A percentile compares a stretch with the other conserved stretches of the same genome.
These are phyloP conservation scores for Aspergillus leporis DNA, from an alignment of 495 filamentous ascomycete genomes.

Conservation along the genomic window DNA sequence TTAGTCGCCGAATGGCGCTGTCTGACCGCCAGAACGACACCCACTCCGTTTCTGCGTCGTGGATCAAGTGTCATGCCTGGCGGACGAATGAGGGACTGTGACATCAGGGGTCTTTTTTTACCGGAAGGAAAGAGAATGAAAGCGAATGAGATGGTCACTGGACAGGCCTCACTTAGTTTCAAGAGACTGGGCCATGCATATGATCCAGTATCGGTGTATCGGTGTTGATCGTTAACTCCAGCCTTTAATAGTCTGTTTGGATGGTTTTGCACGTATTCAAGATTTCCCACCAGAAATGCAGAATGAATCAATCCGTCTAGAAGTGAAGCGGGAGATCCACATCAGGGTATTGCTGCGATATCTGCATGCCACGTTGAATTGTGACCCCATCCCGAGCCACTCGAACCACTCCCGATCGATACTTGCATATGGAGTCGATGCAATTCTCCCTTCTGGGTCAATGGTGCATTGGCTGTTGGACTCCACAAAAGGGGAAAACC, in stretches of 20 bases:
- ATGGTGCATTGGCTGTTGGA: slow-evolving; percentile 3
- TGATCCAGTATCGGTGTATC: neutral
- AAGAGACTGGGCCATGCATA: slow-evolving; percentile 3
- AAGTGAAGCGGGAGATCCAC: slow-evolving; percentile 24
- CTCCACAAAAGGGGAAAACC: neutral
- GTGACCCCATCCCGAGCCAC: slow-evolving; percentile 20
- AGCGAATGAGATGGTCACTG: neutral
- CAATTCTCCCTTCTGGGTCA: slow-evolving; percentile 5
- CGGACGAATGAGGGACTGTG: slow-evolving; percentile 2
- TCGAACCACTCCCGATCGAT: slow-evolving; percentile 13
- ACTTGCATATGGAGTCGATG: slow-evolving; percentile 5
- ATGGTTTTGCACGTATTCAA: slow-evolving; percentile 1
- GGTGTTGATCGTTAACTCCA: neutral
- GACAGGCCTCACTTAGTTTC: neutral
- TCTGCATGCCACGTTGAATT: slow-evolving; percentile 28
- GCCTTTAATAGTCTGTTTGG: too few species aligned
- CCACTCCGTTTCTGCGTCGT: slow-evolving; percentile 19
- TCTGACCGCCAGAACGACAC: slow-evolving; percentile 28
- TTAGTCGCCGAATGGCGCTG: slow-evolving; percentile 25
- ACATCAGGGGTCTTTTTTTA: slow-evolving; percentile 12
- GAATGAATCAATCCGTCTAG: neutral
- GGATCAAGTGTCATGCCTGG: slow-evolving; percentile 11
- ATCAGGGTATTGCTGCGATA: slow-evolving; percentile 16
- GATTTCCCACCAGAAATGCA: neutral
- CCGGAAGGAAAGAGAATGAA: slow-evolving; percentile 2